Evolutionary conservation across 352 stramenopile genomes (phyloP).

Genomic region (Stephanocyclus meneghinianus): DNA sequence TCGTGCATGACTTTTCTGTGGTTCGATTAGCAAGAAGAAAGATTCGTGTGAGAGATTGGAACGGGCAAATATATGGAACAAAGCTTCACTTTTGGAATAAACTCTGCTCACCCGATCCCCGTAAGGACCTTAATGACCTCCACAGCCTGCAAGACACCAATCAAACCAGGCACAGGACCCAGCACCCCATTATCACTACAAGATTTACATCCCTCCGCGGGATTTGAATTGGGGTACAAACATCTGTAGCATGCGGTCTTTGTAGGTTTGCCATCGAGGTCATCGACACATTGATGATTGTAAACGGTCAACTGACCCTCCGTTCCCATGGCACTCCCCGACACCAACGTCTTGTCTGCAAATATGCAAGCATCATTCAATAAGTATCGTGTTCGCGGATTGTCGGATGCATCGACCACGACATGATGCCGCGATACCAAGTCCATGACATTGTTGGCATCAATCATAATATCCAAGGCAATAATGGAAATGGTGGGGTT

Average conservation of each 20-base stretch:
- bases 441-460: constrained; percentile 83
- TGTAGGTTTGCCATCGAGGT: background rate
- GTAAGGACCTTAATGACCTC: constrained; percentile 91
- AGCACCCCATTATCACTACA: constrained; percentile 96
- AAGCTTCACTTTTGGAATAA: background rate
- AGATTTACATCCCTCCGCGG: constrained; percentile 78
- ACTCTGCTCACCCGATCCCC: constrained; percentile 42
- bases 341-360: constrained; percentile 87
- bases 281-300: constrained; percentile 48
- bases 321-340: constrained; percentile 91
- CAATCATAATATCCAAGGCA: constrained; percentile 78
- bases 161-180: constrained; percentile 91
- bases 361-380: constrained; percentile 92
- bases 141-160: constrained; percentile 91
- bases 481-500: constrained; percentile 87
- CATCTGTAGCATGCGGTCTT: constrained; percentile 91
- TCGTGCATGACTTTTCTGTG: constrained; percentile 63
- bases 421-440: constrained; percentile 87
- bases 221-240: constrained; percentile 89
- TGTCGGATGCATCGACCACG: constrained; percentile 95
- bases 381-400: constrained; percentile 93
- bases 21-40: background rate
- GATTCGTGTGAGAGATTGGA: background rate
- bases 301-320: constrained; percentile 97
- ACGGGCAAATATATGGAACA: too few species aligned